Evolutionary conservation across 2,329 filamentous ascomycete species (phyloP), one percentile per base, ranked within the genome.

Genomic region (Fusarium sp.): DNA sequence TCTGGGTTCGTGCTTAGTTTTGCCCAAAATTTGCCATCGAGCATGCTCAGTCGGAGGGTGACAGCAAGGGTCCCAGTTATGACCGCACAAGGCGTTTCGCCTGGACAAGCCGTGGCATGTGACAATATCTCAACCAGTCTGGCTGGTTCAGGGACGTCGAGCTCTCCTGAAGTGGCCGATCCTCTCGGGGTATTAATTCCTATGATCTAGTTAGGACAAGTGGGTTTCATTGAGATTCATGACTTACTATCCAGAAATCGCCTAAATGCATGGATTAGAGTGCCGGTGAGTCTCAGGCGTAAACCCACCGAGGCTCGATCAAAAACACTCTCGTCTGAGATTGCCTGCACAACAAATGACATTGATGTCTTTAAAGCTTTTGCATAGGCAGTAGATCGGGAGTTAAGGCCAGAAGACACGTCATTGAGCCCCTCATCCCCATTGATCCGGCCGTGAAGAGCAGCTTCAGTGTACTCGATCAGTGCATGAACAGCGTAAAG

Each of bases 401-500:
- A 68, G 41, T 59, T 11, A 66, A 67, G 37, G 59, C 64, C 43
- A 47, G 66, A 36, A 18, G 44, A 15, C 28, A 37, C 60, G 43
- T 51, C 46, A 34, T 34, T 8, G 2, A 39, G 27, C n/a, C 40
- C 57, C 23, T 62, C 62, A 43, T 63, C 60, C 34, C 63, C 41
- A 11, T 23, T 51, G 27, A 48, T 36, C 30, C 48, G 67, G 41
- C 57, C 73, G 72, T 74, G 81, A 76, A 82, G 82, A 66, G 80
- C 70, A 9, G 74, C 80, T 28, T 84, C 81, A 40, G 94, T 84
- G 76, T 90, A 91, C 58, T 89, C 86, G 23, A 85, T 82, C 40
- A 97, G 83, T 1, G 90, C 88, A 74, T 91, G 87, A 1, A 94
- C 80, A 3, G 91, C 91, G 76, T 95, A 97, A 1, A 94, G 84